Base-by-base conservation (phyloP, 2,329 filamentous ascomycete species). In the Hypoxylon sp. region DNA sequence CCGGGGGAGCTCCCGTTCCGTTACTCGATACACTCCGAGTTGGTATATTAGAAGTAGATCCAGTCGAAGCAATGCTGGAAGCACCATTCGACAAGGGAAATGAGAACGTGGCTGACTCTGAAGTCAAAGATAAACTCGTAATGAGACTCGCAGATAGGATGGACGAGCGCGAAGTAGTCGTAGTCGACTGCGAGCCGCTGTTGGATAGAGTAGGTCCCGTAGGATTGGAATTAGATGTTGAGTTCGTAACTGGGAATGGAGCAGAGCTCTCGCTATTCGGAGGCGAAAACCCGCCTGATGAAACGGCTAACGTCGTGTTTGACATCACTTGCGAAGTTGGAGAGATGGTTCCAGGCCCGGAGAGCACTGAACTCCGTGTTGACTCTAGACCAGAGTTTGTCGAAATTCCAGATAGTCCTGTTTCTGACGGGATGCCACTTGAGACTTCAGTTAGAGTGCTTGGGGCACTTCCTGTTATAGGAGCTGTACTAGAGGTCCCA, bases 401-500 rank as follows among this genome's bases (percentile, higher is more conserved):
- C 1, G 58, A n/a, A 15, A 60, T 21, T 3, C 50, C 48, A 11
- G 46, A 39, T n/a, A 62, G 48, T 2, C 17, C 56, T 1, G 50
- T 64, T 21, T 56, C 35, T 11, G 69, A 68, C 10, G 65, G 35
- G 15, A 56, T 24, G 55, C 44, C 17, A 35, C 65, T 71, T n/a
- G 59, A 31, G 11, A 47, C 52, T 8, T 51, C 37, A 4, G 60
- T 61, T 11, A 32, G 35, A 4, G 67, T 65, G 11, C 21, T 59
- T 6, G 71, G 27, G 31, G 8, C 50, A 37, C 62, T 73, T 37
- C 29, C 75, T 3, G 73, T 77, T n/a, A 71, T 48, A 46, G 75
- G 60, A 3, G 59, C 74, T 10, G 56, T 69, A 53, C 62, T 71
- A 58, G 69, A 76, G 17, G 74, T 74, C 17, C 64, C 72, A 44